Evolutionary conservation across 1,284 basidiomycete genomes (phyloP).

Genomic region (Sphagnurus paluster): DNA sequence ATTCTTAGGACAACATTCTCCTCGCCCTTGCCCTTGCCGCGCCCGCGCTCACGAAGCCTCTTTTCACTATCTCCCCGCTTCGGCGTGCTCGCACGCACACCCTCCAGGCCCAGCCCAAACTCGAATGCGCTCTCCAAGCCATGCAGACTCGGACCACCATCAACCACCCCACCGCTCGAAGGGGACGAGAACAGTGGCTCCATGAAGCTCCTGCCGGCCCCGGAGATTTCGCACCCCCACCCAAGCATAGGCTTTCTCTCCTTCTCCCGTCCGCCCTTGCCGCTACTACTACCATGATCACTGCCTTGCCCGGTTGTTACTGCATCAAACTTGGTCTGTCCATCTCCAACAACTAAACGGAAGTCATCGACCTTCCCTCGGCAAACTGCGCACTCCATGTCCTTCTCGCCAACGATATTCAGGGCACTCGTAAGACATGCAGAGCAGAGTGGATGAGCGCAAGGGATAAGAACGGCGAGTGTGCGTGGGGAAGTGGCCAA

Average conservation of each 20-base stretch:
- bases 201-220: slow-evolving; percentile 26
- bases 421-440: slow-evolving; percentile 77
- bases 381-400: slow-evolving; percentile 79
- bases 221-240: no score
- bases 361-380: slow-evolving; percentile 68
- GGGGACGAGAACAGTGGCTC: slow-evolving; percentile 35
- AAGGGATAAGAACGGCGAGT: slow-evolving; percentile 70
- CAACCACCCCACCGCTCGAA: slow-evolving; percentile 15
- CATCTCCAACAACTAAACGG: slow-evolving; percentile 40
- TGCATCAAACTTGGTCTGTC: slow-evolving; percentile 13
- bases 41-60: slow-evolving; percentile 5
- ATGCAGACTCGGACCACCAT: slow-evolving; percentile 12
- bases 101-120: slow-evolving; percentile 34
- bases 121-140: slow-evolving; percentile 40
- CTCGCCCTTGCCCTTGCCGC: slow-evolving; percentile 20
- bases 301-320: neutral
- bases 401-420: slow-evolving; percentile 83
- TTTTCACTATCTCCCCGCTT: slow-evolving; percentile 31
- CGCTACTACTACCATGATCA: slow-evolving; percentile 1
- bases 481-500: slow-evolving; percentile 40
- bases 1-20: slow-evolving; percentile 70
- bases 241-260: no score
- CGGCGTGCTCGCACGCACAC: slow-evolving; percentile 39
- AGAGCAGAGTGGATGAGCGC: slow-evolving; percentile 72
- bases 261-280: slow-evolving; percentile 6